These are phyloP conservation scores for Sporothrix variecibatus DNA, from an alignment of 2,329 filamentous ascomycete species.

Conservation along the genomic window DNA sequence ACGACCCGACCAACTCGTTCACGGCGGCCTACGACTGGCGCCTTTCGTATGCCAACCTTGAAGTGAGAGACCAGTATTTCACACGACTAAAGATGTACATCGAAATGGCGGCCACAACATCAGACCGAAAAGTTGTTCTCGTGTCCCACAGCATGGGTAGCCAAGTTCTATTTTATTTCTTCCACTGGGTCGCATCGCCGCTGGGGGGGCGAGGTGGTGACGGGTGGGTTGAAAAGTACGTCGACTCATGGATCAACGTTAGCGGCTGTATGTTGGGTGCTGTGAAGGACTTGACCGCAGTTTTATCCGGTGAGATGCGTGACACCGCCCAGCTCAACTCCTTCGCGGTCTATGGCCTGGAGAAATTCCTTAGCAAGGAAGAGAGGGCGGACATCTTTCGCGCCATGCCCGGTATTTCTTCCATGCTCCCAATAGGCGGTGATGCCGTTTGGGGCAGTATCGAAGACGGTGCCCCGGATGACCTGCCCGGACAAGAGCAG, in stretches of 20 bases:
- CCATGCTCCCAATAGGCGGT: slow-evolving; percentile 94
- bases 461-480: slow-evolving; percentile 80
- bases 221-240: slow-evolving; percentile 84
- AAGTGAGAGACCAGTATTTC: slow-evolving; percentile 91
- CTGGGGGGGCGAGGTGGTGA: slow-evolving; percentile 78
- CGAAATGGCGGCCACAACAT: slow-evolving; percentile 74
- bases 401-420: slow-evolving; percentile 93
- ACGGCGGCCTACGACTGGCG: slow-evolving; percentile 87
- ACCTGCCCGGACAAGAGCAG: slow-evolving; percentile 68
- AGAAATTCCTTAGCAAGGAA: slow-evolving; percentile 89
- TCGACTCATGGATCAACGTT: slow-evolving; percentile 98
- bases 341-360: slow-evolving; percentile 93
- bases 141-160: slow-evolving; percentile 97
- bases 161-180: slow-evolving; percentile 84
- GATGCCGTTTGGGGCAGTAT: slow-evolving; percentile 92
- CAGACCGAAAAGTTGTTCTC: slow-evolving; percentile 77
- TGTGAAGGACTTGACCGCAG: slow-evolving; percentile 83
- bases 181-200: slow-evolving; percentile 75
- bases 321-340: slow-evolving; percentile 96
- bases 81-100: slow-evolving; percentile 87
- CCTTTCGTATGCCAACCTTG: slow-evolving; percentile 84
- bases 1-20: slow-evolving; percentile 78
- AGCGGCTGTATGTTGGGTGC: slow-evolving; percentile 97
- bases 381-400: slow-evolving; percentile 93
- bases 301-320: slow-evolving; percentile 96